Conservation (phyloP, 306 rosid genomes). For the Prunus armeniaca region DNA sequence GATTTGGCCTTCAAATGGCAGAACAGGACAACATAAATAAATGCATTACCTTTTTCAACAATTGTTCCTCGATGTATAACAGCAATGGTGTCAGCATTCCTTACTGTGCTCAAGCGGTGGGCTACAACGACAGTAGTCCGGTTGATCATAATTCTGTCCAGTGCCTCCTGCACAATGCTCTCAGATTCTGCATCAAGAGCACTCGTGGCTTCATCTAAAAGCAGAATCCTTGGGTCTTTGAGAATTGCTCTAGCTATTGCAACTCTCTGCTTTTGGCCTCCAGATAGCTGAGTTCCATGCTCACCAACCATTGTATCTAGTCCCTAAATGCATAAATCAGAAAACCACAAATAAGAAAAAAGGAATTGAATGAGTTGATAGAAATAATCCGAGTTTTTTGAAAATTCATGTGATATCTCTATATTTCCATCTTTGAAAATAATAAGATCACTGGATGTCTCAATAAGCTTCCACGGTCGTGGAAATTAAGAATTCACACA, state of each 20-base stretch:
- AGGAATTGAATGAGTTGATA: neutral
- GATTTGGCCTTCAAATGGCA: neutral
- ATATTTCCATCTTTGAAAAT: neutral
- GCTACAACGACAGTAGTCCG: conserved; percentile 71
- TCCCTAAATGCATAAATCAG: conserved; percentile 28
- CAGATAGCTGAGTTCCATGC: conserved; percentile 76
- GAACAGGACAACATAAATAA: neutral
- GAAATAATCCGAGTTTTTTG: too few species aligned
- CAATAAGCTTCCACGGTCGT: too few species aligned
- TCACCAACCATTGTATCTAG: conserved; percentile 77
- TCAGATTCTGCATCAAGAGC: conserved; percentile 78
- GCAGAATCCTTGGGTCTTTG: conserved; percentile 65
- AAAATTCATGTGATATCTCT: too few species aligned
- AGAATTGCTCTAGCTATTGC: conserved; percentile 73
- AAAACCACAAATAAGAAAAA: neutral
- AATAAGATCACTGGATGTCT: too few species aligned
- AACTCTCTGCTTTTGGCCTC: conserved; percentile 52
- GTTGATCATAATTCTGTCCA: conserved; percentile 58
- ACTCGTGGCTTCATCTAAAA: conserved; percentile 70
- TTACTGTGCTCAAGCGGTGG: conserved; percentile 64
- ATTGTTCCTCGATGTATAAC: conserved; percentile 63
- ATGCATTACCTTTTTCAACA: conserved; percentile 53
- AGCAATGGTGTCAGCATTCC: conserved; percentile 54
- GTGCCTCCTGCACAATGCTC: conserved; percentile 62
- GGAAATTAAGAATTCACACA: too few species aligned